Percentiles rank a stretch among this genome's conserved stretches.
Conservation (phyloP, 257 asterid species). For the Striga asiatica region DNA sequence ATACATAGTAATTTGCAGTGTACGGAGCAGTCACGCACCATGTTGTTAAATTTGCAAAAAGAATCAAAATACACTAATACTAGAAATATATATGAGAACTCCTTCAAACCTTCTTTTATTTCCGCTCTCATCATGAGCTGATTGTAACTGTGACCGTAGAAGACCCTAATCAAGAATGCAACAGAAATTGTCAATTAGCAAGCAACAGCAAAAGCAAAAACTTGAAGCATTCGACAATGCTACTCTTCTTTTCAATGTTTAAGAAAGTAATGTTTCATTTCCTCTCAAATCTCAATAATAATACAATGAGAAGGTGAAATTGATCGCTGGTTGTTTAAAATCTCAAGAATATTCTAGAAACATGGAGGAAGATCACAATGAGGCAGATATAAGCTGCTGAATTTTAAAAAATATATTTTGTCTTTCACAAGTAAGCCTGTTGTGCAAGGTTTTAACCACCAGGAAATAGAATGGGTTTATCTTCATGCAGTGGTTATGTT, state of each 20-base stretch:
- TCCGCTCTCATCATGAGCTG: slow-evolving; percentile 80
- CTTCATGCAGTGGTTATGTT: neutral
- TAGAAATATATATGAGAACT: slow-evolving; percentile 2
- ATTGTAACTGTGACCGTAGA: slow-evolving; percentile 72
- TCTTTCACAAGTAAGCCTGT: neutral
- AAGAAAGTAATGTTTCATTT: neutral
- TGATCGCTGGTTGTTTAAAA: neutral
- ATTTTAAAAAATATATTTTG: neutral
- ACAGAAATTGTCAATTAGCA: slow-evolving; percentile 1
- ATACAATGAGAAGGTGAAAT: neutral
- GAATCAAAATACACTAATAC: neutral
- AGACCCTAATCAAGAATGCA: slow-evolving; percentile 52
- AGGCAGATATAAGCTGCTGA: neutral
- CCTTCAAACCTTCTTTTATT: slow-evolving; percentile 56
- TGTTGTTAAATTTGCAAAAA: too few relatives aligned
- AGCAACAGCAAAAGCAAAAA: neutral
- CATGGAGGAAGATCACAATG: neutral
- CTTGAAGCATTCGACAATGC: neutral
- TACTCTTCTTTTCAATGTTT: neutral
- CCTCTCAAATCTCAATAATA: neutral
- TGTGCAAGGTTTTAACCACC: neutral
- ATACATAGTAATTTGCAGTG: too few relatives aligned
- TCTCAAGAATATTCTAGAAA: neutral
- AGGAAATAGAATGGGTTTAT: neutral
- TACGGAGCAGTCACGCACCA: too few relatives aligned